Evolutionary conservation across 768 basidiomycete genomes (phyloP).

Genomic region (Suillus alpinus): DNA sequence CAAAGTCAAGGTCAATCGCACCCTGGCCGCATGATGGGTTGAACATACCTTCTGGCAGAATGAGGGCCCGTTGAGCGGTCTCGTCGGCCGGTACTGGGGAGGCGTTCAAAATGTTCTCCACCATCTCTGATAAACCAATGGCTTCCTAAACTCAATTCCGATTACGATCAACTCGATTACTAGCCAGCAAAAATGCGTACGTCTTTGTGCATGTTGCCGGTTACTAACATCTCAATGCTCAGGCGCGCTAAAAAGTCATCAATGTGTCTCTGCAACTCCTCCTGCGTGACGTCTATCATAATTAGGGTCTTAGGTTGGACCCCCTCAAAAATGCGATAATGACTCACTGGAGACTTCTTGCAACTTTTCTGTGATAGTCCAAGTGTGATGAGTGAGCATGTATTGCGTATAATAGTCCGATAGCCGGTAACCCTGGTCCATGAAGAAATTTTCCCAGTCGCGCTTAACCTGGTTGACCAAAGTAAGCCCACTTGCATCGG

Average conservation of each 20-base stretch:
- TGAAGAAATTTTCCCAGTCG: constrained; percentile 83
- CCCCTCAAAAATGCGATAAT: background rate
- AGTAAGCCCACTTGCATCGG: constrained; percentile 4
- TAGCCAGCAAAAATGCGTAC: constrained; percentile 39
- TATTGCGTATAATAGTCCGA: constrained; percentile 76
- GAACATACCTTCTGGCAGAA: constrained; percentile 64
- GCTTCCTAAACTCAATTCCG: constrained; percentile 58
- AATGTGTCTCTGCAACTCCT: constrained; percentile 67
- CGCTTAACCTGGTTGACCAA: constrained; percentile 53
- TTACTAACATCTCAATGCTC: constrained; percentile 68
- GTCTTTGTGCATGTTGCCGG: constrained; percentile 84
- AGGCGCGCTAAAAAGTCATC: constrained; percentile 57
- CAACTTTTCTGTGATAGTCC: constrained; percentile 76
- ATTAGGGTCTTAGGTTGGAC: background rate
- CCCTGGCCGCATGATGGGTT: background rate
- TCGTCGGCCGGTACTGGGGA: constrained; percentile 54
- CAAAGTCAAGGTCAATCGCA: constrained; percentile 11
- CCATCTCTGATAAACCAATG: constrained; percentile 62
- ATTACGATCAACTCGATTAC: background rate
- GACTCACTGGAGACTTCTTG: constrained; percentile 69
- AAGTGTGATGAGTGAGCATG: constrained; percentile 66
- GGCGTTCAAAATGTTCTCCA: constrained; percentile 62
- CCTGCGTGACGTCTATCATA: constrained; percentile 59
- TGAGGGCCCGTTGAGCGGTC: constrained; percentile 53
- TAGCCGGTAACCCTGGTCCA: constrained; percentile 78